Conservation (phyloP, 2,329 filamentous ascomycete species). For the Fusarium armeniacum region DNA sequence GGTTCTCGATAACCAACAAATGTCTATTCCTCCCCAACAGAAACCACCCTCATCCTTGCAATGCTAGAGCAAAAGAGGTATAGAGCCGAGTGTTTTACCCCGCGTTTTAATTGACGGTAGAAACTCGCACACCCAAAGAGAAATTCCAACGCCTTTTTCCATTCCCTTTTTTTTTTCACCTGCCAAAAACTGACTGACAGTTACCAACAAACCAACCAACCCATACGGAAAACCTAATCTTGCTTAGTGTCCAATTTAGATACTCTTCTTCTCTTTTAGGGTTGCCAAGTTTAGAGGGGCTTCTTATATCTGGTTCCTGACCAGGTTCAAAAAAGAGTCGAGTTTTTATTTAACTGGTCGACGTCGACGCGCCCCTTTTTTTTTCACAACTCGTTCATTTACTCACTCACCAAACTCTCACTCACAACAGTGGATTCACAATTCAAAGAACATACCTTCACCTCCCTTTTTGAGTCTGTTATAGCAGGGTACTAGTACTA, state of each 20-base stretch:
- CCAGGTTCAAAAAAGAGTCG: background rate
- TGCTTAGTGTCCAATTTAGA: conserved; percentile 9
- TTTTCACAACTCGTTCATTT: conserved; percentile 1
- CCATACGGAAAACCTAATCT: conserved; percentile 1
- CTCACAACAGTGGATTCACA: conserved; percentile 18
- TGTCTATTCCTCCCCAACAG: conserved; percentile 23
- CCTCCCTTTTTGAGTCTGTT: conserved; percentile 15
- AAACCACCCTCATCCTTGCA: conserved; percentile 3
- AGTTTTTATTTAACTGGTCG: conserved; percentile 41
- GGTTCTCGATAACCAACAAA: background rate
- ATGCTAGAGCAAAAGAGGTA: conserved; percentile 30
- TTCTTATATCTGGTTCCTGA: background rate
- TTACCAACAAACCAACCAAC: background rate
- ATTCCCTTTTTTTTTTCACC: conserved; percentile 13
- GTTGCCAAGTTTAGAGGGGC: conserved; percentile 15
- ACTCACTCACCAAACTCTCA: conserved; percentile 10
- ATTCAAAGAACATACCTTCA: background rate
- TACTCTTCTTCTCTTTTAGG: background rate
- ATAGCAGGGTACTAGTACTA: background rate
- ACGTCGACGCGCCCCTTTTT: conserved; percentile 31
- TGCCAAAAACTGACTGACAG: conserved; percentile 1
- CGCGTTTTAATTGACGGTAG: conserved; percentile 31
- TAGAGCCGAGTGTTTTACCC: conserved; percentile 37
- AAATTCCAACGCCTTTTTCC: conserved; percentile 27
- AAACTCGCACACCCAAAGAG: conserved; percentile 22